phyloP scores from a whole-genome alignment of 805 yeast genomes.

The Zygosaccharomyces lentus region DNA sequence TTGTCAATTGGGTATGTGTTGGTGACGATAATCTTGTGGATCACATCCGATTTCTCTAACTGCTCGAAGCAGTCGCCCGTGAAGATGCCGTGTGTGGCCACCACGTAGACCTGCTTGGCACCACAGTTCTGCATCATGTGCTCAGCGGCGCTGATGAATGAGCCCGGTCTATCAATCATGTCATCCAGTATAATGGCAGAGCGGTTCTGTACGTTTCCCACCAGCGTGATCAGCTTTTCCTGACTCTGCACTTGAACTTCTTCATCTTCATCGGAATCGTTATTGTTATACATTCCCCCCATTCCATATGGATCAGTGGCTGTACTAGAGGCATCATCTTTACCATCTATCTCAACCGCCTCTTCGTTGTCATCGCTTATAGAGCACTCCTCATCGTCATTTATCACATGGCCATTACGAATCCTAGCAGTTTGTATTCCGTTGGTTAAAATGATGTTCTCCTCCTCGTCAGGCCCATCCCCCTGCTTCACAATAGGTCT shows the following conservation, averaged over 20 bases:
- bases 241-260: conserved; percentile 37
- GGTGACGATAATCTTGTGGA: conserved; percentile 90
- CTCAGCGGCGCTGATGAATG: conserved; percentile 97
- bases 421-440: conserved; percentile 94
- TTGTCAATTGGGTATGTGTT: conserved; percentile 88
- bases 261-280: conserved; percentile 78
- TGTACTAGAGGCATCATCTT: conserved; percentile 22
- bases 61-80: conserved; percentile 80
- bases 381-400: conserved; percentile 55
- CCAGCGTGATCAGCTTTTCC: conserved; percentile 90
- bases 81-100: conserved; percentile 96
- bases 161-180: conserved; percentile 92
- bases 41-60: conserved; percentile 70
- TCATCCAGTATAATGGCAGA: conserved; percentile 95
- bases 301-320: conserved; percentile 50
- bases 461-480: conserved; percentile 54
- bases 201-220: conserved; percentile 89
- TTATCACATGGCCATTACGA: conserved; percentile 95
- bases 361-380: conserved; percentile 26
- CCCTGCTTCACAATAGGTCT: conserved; percentile 40
- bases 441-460: conserved; percentile 63
- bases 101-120: conserved; percentile 81
- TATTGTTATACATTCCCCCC: conserved; percentile 78
- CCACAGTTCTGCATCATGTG: conserved; percentile 95
- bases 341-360: conserved; percentile 31